Evolutionary conservation across 306 rosid species (phyloP).

Genomic region (Begonia loranthoides): DNA sequence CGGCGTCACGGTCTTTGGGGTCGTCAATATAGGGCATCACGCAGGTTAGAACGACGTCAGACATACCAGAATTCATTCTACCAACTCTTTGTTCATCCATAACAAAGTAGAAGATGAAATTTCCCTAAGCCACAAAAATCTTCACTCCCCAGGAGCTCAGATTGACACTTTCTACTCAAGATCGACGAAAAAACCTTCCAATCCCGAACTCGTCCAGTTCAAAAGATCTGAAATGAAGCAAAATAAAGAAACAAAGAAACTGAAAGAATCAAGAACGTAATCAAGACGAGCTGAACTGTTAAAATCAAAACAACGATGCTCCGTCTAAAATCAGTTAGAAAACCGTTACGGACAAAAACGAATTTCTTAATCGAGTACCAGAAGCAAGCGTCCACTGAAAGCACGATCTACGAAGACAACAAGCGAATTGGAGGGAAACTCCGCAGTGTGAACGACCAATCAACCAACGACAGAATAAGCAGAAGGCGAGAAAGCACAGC

Average conservation of each 20-base stretch:
- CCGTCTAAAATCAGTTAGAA: neutral
- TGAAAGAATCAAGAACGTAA: neutral
- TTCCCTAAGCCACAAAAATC: too few relatives aligned
- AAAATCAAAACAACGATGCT: neutral
- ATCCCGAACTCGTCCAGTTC: neutral
- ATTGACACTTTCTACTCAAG: neutral
- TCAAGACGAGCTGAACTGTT: neutral
- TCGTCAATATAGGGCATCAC: slow-evolving; percentile 78
- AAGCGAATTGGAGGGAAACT: too few relatives aligned
- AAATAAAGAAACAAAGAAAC: neutral
- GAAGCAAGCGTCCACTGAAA: too few relatives aligned
- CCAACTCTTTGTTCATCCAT: slow-evolving; percentile 22
- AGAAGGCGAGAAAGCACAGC: too few relatives aligned
- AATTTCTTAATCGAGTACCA: too few relatives aligned
- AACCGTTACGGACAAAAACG: neutral
- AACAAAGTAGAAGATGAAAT: slow-evolving; percentile 1
- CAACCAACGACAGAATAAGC: too few relatives aligned
- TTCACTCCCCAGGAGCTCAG: neutral
- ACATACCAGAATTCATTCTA: slow-evolving; percentile 11
- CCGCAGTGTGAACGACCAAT: too few relatives aligned
- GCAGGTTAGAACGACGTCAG: slow-evolving; percentile 51
- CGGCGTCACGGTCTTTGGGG: slow-evolving; percentile 66
- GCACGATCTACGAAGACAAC: too few relatives aligned
- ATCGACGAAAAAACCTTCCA: neutral
- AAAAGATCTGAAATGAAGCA: neutral